Percentiles rank a stretch among this genome's conserved stretches.
Evolutionary conservation across 208 protist species (phyloP).

Genomic region (Kentomonas sorsogonicus): DNA sequence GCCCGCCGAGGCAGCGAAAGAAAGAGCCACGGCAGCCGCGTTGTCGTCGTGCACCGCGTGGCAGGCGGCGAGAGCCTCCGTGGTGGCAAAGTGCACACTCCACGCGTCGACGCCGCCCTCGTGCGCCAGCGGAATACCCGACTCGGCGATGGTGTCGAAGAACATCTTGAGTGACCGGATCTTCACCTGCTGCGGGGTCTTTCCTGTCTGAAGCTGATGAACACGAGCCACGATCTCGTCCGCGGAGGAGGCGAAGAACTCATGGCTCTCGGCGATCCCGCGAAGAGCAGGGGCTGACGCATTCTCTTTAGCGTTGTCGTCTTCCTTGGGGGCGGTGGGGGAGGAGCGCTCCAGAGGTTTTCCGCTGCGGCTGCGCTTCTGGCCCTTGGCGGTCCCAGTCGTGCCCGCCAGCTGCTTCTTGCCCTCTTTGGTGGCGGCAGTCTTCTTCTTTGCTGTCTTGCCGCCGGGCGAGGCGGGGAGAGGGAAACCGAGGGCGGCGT

Average conservation of each 20-base stretch:
- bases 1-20: constrained; percentile 27
- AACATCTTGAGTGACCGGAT: constrained; percentile 84
- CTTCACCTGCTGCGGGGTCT: constrained; percentile 78
- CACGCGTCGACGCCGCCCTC: constrained; percentile 46
- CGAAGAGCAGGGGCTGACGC: neutral
- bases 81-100: constrained; percentile 69
- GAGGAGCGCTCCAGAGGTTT: neutral
- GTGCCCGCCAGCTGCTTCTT: constrained; percentile 19
- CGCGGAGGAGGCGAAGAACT: constrained; percentile 44
- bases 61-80: constrained; percentile 50
- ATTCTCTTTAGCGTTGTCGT: neutral
- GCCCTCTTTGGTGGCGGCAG: neutral
- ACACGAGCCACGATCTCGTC: constrained; percentile 72
- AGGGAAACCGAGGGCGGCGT: constrained; percentile 64
- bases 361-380: neutral
- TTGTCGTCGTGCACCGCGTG: constrained; percentile 32
- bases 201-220: constrained; percentile 67
- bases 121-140: constrained; percentile 76
- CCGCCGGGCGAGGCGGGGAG: constrained; percentile 16
- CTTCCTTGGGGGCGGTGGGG: neutral
- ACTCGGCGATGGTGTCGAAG: constrained; percentile 61
- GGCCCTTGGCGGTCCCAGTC: neutral
- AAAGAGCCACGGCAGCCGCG: neutral
- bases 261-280: neutral
- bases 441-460: constrained; percentile 6